phyloP scores from a whole-genome alignment of 1,139 yeast species.

The Schwanniomyces etchellsii region DNA sequence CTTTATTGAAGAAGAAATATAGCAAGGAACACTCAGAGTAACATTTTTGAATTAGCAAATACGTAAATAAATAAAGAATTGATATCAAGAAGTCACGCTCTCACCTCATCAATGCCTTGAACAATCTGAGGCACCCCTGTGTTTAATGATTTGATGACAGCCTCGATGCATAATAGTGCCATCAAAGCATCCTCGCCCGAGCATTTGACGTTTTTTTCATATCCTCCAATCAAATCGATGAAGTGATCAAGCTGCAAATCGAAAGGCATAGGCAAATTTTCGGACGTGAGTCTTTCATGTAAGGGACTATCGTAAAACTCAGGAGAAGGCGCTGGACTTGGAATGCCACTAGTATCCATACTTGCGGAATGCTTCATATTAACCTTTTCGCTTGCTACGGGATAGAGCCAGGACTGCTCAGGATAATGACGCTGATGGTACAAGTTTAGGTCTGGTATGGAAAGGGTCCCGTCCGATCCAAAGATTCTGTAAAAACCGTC shows the following conservation, averaged over 20 bases:
- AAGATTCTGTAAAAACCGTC: constrained; percentile 36
- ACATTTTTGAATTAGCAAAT: background rate
- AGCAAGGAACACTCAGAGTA: constrained; percentile 13
- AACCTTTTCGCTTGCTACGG: constrained; percentile 15
- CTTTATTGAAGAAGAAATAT: constrained; percentile 17
- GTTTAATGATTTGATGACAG: constrained; percentile 30
- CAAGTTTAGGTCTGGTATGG: constrained; percentile 36
- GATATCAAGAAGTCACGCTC: background rate
- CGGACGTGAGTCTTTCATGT: constrained; percentile 10
- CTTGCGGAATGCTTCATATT: constrained; percentile 7
- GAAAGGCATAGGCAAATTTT: constrained; percentile 21
- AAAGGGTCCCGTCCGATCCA: constrained; percentile 36
- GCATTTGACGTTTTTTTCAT: constrained; percentile 27
- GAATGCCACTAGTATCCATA: constrained; percentile 9
- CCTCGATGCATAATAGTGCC: constrained; percentile 36
- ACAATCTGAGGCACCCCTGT: constrained; percentile 32
- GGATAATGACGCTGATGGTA: constrained; percentile 22
- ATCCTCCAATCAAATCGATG: constrained; percentile 28
- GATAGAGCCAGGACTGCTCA: constrained; percentile 21
- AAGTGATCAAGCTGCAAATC: constrained; percentile 32
- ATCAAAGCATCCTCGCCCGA: constrained; percentile 37
- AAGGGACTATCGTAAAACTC: constrained; percentile 17
- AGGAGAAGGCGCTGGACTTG: constrained; percentile 24
- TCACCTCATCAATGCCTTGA: constrained; percentile 13
- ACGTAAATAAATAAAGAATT: background rate